Percentiles rank a stretch among this genome's conserved stretches.
These are phyloP conservation scores for Zygotorulaspora mrakii DNA, from an alignment of 1,139 yeast species.

Conservation along the genomic window DNA sequence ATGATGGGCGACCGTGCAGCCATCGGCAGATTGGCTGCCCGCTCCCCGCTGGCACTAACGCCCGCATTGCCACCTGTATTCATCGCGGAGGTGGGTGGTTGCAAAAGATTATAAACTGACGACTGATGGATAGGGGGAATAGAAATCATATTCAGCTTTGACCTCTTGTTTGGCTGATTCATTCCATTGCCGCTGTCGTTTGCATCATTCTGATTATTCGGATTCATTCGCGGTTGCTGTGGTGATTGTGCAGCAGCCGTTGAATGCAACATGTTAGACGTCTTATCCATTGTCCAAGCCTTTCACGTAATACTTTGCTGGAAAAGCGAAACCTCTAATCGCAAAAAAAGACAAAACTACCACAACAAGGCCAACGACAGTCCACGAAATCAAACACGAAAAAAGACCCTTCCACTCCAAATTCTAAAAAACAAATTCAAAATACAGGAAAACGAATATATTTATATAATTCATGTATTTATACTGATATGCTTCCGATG, in stretches of 20 bases:
- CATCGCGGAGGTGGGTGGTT: constrained; percentile 1
- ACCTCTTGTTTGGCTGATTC: constrained; percentile 1
- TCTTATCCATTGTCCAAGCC: not conserved
- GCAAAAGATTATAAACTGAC: constrained; percentile 1
- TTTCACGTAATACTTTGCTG: no score
- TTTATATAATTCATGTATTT: no score
- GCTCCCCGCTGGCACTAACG: no score
- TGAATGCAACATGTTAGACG: constrained; percentile 1
- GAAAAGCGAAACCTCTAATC: no score
- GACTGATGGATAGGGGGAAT: constrained; percentile 5
- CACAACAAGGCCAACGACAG: no score
- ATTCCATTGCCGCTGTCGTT: not conserved
- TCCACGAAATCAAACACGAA: no score
- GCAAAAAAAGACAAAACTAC: no score
- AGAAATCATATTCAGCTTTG: constrained; percentile 1
- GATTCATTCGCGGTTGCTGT: not conserved
- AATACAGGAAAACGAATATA: no score
- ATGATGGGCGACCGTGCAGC: constrained; percentile 4
- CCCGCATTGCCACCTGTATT: not conserved
- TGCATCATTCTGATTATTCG: not conserved
- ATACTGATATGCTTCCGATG: no score
- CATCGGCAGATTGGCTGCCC: no score
- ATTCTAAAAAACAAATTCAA: no score
- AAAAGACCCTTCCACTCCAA: no score
- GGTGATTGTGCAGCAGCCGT: not conserved